Conservation (phyloP, 768 basidiomycete genomes). For the Boletus rubescentipes region DNA sequence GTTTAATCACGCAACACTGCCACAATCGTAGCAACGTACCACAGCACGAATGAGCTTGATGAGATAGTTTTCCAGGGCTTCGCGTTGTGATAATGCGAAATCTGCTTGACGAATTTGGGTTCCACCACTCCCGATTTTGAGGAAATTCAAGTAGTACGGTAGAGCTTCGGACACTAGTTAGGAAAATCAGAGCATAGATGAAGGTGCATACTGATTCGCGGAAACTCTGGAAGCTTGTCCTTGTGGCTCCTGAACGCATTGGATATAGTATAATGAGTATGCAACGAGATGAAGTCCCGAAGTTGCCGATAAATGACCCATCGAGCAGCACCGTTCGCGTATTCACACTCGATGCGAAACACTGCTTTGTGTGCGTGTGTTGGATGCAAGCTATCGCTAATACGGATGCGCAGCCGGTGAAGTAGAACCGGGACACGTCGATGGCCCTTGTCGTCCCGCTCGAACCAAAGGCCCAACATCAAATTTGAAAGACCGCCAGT, state of each 20-base stretch:
- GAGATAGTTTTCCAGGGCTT: conserved; percentile 84
- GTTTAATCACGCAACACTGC: not conserved
- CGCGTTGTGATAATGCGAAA: conserved; percentile 80
- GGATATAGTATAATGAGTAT: conserved; percentile 84
- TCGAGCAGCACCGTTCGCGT: conserved; percentile 86
- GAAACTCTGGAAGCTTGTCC: conserved; percentile 88
- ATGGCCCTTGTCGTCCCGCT: conserved; percentile 81
- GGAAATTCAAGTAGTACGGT: conserved; percentile 89
- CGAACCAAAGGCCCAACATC: conserved; percentile 81
- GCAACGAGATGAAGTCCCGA: conserved; percentile 87
- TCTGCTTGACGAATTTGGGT: conserved; percentile 62
- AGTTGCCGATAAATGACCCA: conserved; percentile 97
- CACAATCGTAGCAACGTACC: conserved; percentile 44
- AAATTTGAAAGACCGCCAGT: conserved; percentile 75
- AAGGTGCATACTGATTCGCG: conserved; percentile 60
- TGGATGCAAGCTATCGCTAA: conserved; percentile 85
- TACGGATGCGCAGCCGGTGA: conserved; percentile 77
- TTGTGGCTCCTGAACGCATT: conserved; percentile 75
- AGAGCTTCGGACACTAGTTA: conserved; percentile 48
- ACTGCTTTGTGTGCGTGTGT: conserved; percentile 73
- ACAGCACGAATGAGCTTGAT: conserved; percentile 86
- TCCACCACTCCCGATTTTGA: conserved; percentile 59
- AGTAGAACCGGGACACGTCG: conserved; percentile 78
- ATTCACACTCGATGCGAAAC: conserved; percentile 94
- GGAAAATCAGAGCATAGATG: not conserved